A percentile compares a stretch with the other conserved stretches of the same genome.
Conservation (phyloP, 2,329 filamentous ascomycete genomes). For the Aureobasidium sp. region DNA sequence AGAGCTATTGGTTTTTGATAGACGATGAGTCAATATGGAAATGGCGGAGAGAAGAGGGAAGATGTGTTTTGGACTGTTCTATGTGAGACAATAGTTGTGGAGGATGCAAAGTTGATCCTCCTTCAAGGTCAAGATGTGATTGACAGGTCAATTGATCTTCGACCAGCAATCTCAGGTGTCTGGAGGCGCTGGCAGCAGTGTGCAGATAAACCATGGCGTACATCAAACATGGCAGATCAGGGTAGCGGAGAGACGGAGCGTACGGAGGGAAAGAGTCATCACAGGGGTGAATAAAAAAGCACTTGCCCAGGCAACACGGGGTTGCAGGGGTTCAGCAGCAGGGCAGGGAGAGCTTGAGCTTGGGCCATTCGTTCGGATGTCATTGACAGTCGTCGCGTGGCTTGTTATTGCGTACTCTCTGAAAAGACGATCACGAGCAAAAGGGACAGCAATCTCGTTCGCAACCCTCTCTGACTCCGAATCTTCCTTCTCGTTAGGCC, state of each 20-base stretch:
- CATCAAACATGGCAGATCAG: slow-evolving; percentile 2
- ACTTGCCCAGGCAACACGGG: neutral
- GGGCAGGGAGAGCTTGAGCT: neutral
- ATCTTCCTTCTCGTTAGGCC: neutral
- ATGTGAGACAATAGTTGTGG: neutral
- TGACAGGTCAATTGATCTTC: neutral
- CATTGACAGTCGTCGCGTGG: slow-evolving; percentile 6
- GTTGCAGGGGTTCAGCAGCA: neutral
- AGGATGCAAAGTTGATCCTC: neutral
- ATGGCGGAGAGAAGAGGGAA: neutral
- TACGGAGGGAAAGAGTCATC: neutral
- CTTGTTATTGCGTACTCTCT: too few relatives aligned
- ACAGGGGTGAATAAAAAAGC: slow-evolving; percentile 2
- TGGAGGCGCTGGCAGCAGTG: neutral
- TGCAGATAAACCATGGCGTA: neutral
- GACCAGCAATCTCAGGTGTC: neutral
- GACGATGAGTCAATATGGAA: neutral
- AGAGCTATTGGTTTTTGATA: neutral
- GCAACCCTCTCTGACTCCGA: neutral
- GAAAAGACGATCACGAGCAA: neutral
- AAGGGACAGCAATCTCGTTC: neutral
- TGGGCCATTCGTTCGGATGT: slow-evolving; percentile 5
- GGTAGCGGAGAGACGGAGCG: neutral
- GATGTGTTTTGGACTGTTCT: neutral
- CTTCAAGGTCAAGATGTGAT: neutral